These are phyloP conservation scores for Hortiboletus rubellus DNA, from an alignment of 1,284 basidiomycete species.

Conservation along the genomic window DNA sequence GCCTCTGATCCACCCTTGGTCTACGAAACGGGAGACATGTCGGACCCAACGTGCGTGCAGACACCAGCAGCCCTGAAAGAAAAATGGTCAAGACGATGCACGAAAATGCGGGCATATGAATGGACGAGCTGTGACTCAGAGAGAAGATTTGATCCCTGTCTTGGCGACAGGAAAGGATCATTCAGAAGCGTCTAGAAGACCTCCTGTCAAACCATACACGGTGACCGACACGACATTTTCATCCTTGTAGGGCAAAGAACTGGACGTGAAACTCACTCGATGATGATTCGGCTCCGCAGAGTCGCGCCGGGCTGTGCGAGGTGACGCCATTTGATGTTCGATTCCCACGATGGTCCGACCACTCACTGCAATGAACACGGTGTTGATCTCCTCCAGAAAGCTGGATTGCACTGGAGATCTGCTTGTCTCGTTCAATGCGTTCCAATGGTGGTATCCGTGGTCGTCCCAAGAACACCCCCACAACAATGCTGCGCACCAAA, in stretches of 20 bases:
- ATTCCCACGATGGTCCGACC: slow-evolving; percentile 2
- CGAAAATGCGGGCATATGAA: not conserved
- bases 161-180: slow-evolving; percentile 19
- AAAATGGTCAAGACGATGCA: slow-evolving; percentile 15
- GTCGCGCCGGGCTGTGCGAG: not conserved
- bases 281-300: not conserved
- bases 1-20: not conserved
- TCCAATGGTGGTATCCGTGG: not conserved
- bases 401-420: no score
- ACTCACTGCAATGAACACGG: no score
- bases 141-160: slow-evolving; percentile 33
- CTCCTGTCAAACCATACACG: slow-evolving; percentile 20
- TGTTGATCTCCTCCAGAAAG: not conserved
- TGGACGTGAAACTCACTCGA: slow-evolving; percentile 13
- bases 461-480: not conserved
- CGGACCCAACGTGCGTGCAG: not conserved
- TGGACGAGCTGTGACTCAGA: slow-evolving; percentile 24
- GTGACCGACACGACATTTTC: slow-evolving; percentile 24
- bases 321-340: not conserved
- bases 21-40: not conserved
- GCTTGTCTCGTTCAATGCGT: not conserved
- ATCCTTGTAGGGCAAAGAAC: slow-evolving; percentile 14
- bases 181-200: slow-evolving; percentile 31
- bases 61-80: not conserved
- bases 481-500: no score